Evolutionary conservation across 2,329 filamentous ascomycete species (phyloP), one percentile per base, ranked within the genome.

Genomic region (Colletotrichum echinochloae): DNA sequence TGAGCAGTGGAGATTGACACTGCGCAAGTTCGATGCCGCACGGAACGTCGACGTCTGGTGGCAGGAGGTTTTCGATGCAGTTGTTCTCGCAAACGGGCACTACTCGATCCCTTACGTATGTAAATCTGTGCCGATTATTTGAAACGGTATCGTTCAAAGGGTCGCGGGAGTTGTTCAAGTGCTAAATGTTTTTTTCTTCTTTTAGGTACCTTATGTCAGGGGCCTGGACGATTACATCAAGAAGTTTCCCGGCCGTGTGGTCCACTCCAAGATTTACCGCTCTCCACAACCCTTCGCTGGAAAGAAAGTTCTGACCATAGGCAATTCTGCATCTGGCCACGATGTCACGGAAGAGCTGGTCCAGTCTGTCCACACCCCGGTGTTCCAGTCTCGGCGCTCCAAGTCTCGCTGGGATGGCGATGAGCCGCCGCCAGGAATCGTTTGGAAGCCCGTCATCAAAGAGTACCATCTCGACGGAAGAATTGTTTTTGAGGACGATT

Each of bases 361-460:
- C 1, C 74, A 77, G 14, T 74, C 77, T 0, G 83, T 82, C 0
- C 70, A 77, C 0, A 77, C 78, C 0, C 86, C 87, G 0, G 80
- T 89, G 0, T 86, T 86, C 70, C 83, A 87, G 66, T 89, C 87
- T 0, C 80, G 85, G 2, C 79, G 87, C 12, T 85, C 85, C 1
- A 77, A 76, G 4, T 84, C 83, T 0, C 79, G 82, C 6, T 88
- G 87, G 83, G 87, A 89, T 57, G 85, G 85, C 14, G 76, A 81
- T 35, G 65, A 77, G 9, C 85, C 88, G 0, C 83, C 83, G 0
- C 41, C 74, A 0, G 86, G 86, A 0, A 82, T 89, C 5, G 80
- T 75, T 7, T 90, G 87, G 87, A 88, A 87, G 73, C 85, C 87
- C 0, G 74, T 86, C 14, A 83, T 90, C 52, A 78, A 74, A 1